Conservation (phyloP, 2,329 filamentous ascomycete species). For the Microthyrium microscopicum region DNA sequence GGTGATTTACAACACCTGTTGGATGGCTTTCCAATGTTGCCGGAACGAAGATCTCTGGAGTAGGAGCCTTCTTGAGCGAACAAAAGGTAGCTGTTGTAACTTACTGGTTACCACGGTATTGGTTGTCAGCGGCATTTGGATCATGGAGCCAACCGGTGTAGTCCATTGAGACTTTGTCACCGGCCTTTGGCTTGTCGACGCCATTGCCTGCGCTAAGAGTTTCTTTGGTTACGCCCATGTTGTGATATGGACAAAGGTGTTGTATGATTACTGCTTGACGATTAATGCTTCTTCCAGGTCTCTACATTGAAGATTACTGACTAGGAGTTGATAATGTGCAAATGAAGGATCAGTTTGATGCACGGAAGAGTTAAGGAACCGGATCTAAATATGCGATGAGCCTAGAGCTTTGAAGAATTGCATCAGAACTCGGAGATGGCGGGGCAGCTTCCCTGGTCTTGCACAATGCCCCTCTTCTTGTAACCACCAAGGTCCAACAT, state of each 20-base stretch:
- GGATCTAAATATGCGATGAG: no score
- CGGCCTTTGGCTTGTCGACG: constrained; percentile 40
- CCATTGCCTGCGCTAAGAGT: constrained; percentile 44
- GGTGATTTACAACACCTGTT: constrained; percentile 1
- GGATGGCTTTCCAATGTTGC: no score
- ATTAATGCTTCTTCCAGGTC: neutral
- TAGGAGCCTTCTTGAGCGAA: no score
- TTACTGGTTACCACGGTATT: constrained; percentile 60
- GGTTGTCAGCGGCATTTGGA: constrained; percentile 34
- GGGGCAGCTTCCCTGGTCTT: no score
- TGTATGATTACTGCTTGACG: neutral
- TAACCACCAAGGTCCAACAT: no score
- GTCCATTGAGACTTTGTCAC: constrained; percentile 69
- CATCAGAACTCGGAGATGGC: no score
- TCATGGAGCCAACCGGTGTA: constrained; percentile 85
- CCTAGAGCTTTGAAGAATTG: no score
- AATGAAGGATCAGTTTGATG: no score
- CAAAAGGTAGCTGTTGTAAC: constrained; percentile 17
- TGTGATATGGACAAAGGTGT: neutral
- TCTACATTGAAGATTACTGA: neutral
- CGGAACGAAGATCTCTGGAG: no score
- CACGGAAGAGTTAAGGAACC: no score
- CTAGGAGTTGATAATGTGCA: no score
- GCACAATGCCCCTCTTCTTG: no score
- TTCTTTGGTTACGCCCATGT: constrained; percentile 50